These are phyloP conservation scores for Scolecobasidium constrictum DNA, from an alignment of 2,329 filamentous ascomycete genomes.

Conservation along the genomic window DNA sequence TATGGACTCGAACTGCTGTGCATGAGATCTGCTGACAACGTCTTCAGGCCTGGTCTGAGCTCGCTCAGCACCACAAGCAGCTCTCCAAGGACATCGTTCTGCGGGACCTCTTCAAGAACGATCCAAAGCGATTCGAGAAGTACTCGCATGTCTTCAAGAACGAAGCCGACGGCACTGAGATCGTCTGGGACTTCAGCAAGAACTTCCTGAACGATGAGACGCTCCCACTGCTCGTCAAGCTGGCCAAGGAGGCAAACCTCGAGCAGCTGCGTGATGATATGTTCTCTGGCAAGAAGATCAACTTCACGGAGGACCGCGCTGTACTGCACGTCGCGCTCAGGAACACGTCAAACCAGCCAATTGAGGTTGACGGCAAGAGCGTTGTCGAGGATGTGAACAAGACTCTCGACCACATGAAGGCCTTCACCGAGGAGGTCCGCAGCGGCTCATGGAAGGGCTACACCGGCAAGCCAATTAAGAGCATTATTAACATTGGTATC, in stretches of 20 bases:
- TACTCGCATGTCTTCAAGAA: conserved; percentile 80
- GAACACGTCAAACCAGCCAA: conserved; percentile 72
- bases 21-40: no score
- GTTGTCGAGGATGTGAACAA: conserved; percentile 89
- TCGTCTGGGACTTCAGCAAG: conserved; percentile 98
- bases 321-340: conserved; percentile 93
- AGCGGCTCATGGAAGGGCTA: conserved; percentile 95
- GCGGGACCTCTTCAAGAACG: conserved; percentile 84
- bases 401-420: conserved; percentile 94
- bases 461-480: conserved; percentile 94
- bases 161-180: conserved; percentile 67
- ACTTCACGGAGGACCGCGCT: conserved; percentile 94
- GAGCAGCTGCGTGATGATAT: conserved; percentile 94
- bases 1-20: no score
- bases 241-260: conserved; percentile 81
- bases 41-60: conserved; percentile 67
- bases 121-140: conserved; percentile 80
- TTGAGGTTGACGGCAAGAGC: conserved; percentile 80
- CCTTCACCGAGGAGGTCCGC: conserved; percentile 89
- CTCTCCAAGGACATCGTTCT: conserved; percentile 84
- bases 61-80: conserved; percentile 80
- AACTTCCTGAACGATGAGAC: conserved; percentile 96
- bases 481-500: conserved; percentile 94
- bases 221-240: conserved; percentile 71
- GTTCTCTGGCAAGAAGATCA: conserved; percentile 97